Conservation (phyloP, 129 eudicot species). For the Arctium minus region DNA sequence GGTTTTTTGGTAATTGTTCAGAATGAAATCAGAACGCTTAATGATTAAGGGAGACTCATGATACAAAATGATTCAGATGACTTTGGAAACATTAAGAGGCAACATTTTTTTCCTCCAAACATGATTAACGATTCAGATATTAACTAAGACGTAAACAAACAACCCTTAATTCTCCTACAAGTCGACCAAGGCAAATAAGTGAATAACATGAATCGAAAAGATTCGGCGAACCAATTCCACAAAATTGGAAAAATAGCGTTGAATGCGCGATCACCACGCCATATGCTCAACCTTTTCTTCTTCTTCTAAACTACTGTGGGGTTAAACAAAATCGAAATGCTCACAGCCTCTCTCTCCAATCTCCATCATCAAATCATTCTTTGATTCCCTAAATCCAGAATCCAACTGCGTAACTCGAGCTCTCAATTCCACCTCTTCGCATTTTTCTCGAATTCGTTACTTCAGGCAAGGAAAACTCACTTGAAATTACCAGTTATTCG, state of each 20-base stretch:
- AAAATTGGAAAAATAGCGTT: background rate
- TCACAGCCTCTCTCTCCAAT: background rate
- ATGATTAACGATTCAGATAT: too few relatives aligned
- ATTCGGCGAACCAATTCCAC: background rate
- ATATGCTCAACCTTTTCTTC: background rate
- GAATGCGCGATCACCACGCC: constrained; percentile 18
- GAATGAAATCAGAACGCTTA: too few relatives aligned
- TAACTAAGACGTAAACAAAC: too few relatives aligned
- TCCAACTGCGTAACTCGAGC: constrained; percentile 12
- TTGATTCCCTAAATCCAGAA: background rate
- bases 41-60: too few relatives aligned
- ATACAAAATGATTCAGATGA: too few relatives aligned
- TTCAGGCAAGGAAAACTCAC: background rate
- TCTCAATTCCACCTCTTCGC: background rate
- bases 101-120: too few relatives aligned
- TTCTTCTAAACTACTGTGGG: background rate
- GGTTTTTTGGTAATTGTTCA: too few relatives aligned
- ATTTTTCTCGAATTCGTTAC: background rate
- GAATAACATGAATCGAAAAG: too few relatives aligned
- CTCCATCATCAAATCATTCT: constrained; percentile 10
- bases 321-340: background rate
- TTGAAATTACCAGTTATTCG: background rate
- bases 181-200: too few relatives aligned
- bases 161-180: too few relatives aligned
- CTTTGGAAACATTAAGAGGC: too few relatives aligned